Evolutionary conservation across 2,329 filamentous ascomycete genomes (phyloP).

Genomic region (Coniella lustricola): DNA sequence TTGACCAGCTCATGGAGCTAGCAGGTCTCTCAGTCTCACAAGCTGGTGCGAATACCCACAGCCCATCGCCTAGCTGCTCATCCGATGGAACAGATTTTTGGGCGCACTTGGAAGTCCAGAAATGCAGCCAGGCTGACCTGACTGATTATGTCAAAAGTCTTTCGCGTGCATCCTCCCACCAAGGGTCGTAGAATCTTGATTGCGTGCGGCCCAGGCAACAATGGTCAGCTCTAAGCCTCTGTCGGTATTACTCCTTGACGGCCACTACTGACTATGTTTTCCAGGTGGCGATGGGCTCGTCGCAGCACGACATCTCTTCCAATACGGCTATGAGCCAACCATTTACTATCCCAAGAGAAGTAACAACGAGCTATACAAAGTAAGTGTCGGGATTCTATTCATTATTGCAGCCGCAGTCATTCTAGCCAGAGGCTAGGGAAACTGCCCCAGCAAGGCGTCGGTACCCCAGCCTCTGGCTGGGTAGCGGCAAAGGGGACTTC

Average conservation of each 20-base stretch:
- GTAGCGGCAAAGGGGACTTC: not conserved
- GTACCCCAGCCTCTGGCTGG: not conserved
- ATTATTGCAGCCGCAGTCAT: not conserved
- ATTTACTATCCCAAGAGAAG: slow-evolving; percentile 91
- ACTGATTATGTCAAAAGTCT: slow-evolving; percentile 58
- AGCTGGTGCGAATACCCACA: slow-evolving; percentile 52
- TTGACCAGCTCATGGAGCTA: slow-evolving; percentile 96
- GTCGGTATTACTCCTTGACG: not conserved
- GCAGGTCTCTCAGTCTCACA: slow-evolving; percentile 90
- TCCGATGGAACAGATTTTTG: too few relatives aligned
- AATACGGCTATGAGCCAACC: slow-evolving; percentile 84
- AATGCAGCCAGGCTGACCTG: not conserved
- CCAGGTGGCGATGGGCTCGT: slow-evolving; percentile 89
- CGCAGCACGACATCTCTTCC: slow-evolving; percentile 80
- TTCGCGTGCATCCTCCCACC: slow-evolving; percentile 69
- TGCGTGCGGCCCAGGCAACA: slow-evolving; percentile 81
- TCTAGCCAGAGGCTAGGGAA: not conserved
- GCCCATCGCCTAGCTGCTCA: not conserved
- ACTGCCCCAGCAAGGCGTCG: too few relatives aligned
- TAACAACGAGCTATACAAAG: slow-evolving; percentile 85
- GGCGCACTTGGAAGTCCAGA: not conserved
- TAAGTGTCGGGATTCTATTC: slow-evolving; percentile 29
- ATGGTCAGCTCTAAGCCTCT: slow-evolving; percentile 43
- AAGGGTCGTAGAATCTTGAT: slow-evolving; percentile 70
- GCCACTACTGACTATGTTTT: slow-evolving; percentile 24